phyloP scores from a whole-genome alignment of 257 asterid genomes.

The Ehretia macrophylla region DNA sequence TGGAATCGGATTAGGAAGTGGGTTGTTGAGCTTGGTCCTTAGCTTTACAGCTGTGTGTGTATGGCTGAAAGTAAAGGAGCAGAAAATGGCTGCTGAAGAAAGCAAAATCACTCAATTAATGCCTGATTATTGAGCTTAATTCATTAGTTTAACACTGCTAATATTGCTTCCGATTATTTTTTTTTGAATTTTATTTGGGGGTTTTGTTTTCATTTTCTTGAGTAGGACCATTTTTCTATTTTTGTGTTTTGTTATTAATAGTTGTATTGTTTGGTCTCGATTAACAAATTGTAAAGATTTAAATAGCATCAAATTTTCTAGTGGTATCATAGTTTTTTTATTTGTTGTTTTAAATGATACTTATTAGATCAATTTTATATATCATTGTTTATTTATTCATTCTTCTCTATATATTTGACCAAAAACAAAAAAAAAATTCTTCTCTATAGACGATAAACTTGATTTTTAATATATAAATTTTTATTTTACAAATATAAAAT shows the following conservation, averaged over 20 bases:
- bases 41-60: slow-evolving; percentile 89
- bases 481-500: no score
- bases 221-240: no score
- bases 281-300: not conserved
- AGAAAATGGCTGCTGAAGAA: slow-evolving; percentile 46
- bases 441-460: no score
- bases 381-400: no score
- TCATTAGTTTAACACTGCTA: not conserved
- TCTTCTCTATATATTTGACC: no score
- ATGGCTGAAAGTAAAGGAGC: slow-evolving; percentile 77
- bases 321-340: no score
- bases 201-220: not conserved
- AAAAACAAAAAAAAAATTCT: no score
- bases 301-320: no score
- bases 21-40: slow-evolving; percentile 69
- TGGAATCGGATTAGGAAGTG: slow-evolving; percentile 95
- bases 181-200: not conserved
- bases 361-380: no score
- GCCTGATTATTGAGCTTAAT: slow-evolving; percentile 67
- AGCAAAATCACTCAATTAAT: slow-evolving; percentile 65
- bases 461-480: no score
- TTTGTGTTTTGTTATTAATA: not conserved
- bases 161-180: not conserved
- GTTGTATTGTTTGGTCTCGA: not conserved
- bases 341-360: no score